A percentile compares a stretch with the other conserved stretches of the same genome.
Evolutionary conservation across 345 rosid genomes (phyloP).

Genomic region (Mallotus nudiflorus): DNA sequence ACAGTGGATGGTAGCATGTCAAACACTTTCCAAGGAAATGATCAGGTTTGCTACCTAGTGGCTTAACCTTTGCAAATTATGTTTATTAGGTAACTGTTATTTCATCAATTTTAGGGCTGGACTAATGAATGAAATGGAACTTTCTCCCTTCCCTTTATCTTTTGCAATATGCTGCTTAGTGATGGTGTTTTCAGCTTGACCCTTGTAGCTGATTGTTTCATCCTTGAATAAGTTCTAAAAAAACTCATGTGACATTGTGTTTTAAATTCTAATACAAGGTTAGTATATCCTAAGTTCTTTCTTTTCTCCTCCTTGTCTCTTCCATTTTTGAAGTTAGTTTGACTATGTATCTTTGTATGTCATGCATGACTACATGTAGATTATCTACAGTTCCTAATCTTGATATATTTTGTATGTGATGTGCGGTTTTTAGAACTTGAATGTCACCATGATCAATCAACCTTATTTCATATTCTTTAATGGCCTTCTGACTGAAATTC

Average conservation of each 20-base stretch:
- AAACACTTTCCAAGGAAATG: slow-evolving; percentile 47
- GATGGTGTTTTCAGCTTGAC: background rate
- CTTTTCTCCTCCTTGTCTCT: background rate
- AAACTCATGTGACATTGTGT: background rate
- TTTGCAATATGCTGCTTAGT: background rate
- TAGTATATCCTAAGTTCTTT: background rate
- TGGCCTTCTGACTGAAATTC: slow-evolving; percentile 10
- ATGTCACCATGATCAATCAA: background rate
- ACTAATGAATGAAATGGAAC: background rate
- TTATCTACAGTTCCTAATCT: background rate
- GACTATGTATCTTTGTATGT: background rate
- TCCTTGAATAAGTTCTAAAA: background rate
- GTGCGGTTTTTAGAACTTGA: slow-evolving; percentile 1
- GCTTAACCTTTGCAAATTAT: slow-evolving; percentile 5
- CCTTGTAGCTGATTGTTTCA: background rate
- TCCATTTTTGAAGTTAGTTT: background rate
- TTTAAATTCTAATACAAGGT: background rate
- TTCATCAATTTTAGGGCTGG: background rate
- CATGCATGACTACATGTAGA: background rate
- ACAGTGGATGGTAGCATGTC: slow-evolving; percentile 47
- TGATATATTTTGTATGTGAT: background rate
- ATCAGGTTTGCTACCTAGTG: slow-evolving; percentile 35
- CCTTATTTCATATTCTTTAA: background rate
- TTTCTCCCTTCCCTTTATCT: background rate
- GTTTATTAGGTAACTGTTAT: background rate